These are phyloP conservation scores for Coelastrella sp. DNA, from an alignment of 139 green algal genomes.

Conservation along the genomic window DNA sequence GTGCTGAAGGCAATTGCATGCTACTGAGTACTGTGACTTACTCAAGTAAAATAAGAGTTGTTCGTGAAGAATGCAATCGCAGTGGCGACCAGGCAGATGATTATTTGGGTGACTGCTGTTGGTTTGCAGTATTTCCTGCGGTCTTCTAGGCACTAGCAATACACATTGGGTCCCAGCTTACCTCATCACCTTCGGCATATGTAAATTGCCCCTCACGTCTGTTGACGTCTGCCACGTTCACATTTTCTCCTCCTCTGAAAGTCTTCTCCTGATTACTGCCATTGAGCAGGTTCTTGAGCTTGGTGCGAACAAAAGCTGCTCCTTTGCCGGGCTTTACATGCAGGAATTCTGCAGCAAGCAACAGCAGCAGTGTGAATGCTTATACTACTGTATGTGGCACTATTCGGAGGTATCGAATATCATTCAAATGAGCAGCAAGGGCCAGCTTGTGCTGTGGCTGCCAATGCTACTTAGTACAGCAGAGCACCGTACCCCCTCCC, in stretches of 20 bases:
- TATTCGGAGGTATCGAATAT: too few relatives aligned
- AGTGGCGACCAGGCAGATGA: too few relatives aligned
- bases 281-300: constrained; percentile 97
- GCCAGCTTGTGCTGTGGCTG: neutral
- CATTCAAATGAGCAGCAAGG: neutral
- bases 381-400: too few relatives aligned
- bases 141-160: too few relatives aligned
- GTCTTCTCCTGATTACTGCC: constrained; percentile 93
- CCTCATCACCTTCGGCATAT: constrained; percentile 80
- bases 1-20: too few relatives aligned
- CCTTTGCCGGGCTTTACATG: constrained; percentile 99
- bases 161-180: neutral
- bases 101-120: too few relatives aligned
- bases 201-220: constrained; percentile 88
- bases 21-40: too few relatives aligned
- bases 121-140: too few relatives aligned
- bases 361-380: neutral
- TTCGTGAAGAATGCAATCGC: too few relatives aligned
- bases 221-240: constrained; percentile 76
- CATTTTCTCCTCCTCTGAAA: constrained; percentile 94
- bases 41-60: too few relatives aligned
- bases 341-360: constrained; percentile 87
- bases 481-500: too few relatives aligned
- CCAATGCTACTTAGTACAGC: too few relatives aligned
- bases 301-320: constrained; percentile 96